These are phyloP conservation scores for Ilyonectria sp. DNA, from an alignment of 2,329 filamentous ascomycete genomes.

Conservation along the genomic window DNA sequence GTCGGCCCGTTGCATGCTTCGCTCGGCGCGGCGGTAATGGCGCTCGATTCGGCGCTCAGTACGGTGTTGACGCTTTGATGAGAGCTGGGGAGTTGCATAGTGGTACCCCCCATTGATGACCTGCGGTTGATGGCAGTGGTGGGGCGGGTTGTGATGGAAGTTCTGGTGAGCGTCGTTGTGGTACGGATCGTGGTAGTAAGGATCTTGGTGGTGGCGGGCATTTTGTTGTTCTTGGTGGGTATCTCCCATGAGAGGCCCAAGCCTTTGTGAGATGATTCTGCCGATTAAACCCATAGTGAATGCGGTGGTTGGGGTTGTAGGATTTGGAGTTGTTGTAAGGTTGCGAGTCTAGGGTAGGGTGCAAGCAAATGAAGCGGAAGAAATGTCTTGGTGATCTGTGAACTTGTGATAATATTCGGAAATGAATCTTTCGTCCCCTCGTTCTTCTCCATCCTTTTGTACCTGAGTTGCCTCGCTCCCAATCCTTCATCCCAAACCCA, in stretches of 20 bases:
- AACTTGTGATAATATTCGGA: not conserved
- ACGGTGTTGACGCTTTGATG: conserved; percentile 29
- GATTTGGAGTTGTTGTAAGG: not conserved
- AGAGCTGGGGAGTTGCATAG: not conserved
- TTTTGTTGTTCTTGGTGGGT: conserved; percentile 12
- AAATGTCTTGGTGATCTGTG: conserved; percentile 1
- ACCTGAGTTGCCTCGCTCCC: not conserved
- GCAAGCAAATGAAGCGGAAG: not conserved
- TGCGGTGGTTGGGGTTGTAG: not conserved
- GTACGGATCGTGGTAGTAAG: conserved; percentile 10
- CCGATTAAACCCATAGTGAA: conserved; percentile 41
- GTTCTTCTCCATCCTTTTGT: conserved; percentile 15
- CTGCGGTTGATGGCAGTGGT: conserved; percentile 4
- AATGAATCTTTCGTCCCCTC: not conserved
- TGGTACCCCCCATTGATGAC: conserved; percentile 1
- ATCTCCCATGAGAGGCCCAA: conserved; percentile 20
- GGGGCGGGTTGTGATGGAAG: not conserved
- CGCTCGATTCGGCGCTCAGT: conserved; percentile 40
- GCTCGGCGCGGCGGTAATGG: conserved; percentile 40
- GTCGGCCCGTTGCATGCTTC: conserved; percentile 40
- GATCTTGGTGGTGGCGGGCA: conserved; percentile 1
- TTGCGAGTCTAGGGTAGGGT: not conserved
- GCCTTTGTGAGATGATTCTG: conserved; percentile 13
- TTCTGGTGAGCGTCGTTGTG: not conserved
- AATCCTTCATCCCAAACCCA: conserved; percentile 18